These are phyloP conservation scores for Cinchona pubescens DNA, from an alignment of 257 asterid species.

Conservation along the genomic window DNA sequence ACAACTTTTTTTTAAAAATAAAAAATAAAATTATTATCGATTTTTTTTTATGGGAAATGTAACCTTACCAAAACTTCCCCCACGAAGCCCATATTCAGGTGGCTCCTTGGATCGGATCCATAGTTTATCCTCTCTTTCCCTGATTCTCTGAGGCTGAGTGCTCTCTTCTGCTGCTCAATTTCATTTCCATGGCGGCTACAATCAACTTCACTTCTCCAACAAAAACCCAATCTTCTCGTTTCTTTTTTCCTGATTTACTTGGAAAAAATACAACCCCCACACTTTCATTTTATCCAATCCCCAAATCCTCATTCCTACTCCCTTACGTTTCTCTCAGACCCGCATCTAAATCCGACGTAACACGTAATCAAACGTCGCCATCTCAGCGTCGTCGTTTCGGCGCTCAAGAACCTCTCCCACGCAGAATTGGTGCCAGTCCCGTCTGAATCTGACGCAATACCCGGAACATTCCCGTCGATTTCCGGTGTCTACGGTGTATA, in stretches of 20 bases:
- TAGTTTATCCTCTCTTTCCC: too few relatives aligned
- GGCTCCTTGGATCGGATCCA: too few relatives aligned
- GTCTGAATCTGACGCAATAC: slow-evolving; percentile 30
- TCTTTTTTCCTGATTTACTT: slow-evolving; percentile 23
- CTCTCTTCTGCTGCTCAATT: not conserved
- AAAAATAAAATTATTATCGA: too few relatives aligned
- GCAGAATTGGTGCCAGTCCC: slow-evolving; percentile 54
- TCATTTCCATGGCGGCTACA: slow-evolving; percentile 12
- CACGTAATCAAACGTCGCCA: slow-evolving; percentile 33
- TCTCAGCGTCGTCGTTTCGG: slow-evolving; percentile 45
- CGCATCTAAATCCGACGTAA: slow-evolving; percentile 11
- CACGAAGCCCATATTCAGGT: too few relatives aligned
- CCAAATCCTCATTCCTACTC: slow-evolving; percentile 35
- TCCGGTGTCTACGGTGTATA: slow-evolving; percentile 87
- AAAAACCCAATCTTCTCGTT: slow-evolving; percentile 23
- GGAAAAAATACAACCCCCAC: slow-evolving; percentile 37
- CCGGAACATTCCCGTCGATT: slow-evolving; percentile 50
- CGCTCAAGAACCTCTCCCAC: slow-evolving; percentile 67
- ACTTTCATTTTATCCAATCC: slow-evolving; percentile 33
- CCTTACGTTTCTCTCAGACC: slow-evolving; percentile 34
- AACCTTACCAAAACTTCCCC: too few relatives aligned
- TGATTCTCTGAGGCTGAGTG: not conserved
- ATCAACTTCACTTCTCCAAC: slow-evolving; percentile 30
- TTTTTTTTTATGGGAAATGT: too few relatives aligned
- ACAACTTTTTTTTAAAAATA: too few relatives aligned